Conservation (phyloP, 1,284 basidiomycete species). For the Cutaneotrichosporon cyanovorans region DNA sequence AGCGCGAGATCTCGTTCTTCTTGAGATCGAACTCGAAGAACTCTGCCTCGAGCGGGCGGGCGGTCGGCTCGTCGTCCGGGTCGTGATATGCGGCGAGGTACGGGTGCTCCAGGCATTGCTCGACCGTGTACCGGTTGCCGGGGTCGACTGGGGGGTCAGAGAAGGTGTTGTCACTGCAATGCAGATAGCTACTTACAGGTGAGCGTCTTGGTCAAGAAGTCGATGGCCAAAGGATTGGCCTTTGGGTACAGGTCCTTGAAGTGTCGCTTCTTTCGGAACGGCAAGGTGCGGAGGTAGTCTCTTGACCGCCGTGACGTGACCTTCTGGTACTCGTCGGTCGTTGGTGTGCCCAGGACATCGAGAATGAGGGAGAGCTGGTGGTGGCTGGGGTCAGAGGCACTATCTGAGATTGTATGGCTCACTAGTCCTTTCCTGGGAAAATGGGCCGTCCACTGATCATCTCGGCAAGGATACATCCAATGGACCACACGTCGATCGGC, state of each 20-base stretch:
- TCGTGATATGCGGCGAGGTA: conserved; percentile 84
- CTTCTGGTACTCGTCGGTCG: conserved; percentile 81
- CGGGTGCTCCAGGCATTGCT: conserved; percentile 80
- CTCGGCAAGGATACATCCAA: conserved; percentile 93
- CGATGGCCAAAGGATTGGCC: conserved; percentile 73
- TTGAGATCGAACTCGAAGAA: conserved; percentile 94
- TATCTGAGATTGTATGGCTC: conserved; percentile 9
- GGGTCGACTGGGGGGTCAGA: conserved; percentile 59
- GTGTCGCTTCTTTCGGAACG: conserved; percentile 72
- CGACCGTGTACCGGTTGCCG: conserved; percentile 84
- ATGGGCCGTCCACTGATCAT: conserved; percentile 90
- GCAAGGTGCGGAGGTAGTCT: conserved; percentile 81
- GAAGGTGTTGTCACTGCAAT: background rate
- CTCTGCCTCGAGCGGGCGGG: conserved; percentile 76
- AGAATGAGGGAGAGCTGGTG: conserved; percentile 86
- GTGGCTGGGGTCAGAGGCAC: conserved; percentile 51
- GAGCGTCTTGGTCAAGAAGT: conserved; percentile 84
- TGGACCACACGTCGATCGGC: conserved; percentile 91
- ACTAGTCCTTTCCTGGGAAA: conserved; percentile 91
- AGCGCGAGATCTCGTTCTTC: conserved; percentile 87
- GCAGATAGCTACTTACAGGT: conserved; percentile 55
- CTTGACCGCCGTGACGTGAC: conserved; percentile 77
- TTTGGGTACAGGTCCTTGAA: conserved; percentile 79
- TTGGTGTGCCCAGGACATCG: conserved; percentile 86
- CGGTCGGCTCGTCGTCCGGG: conserved; percentile 85